Base-by-base conservation (phyloP, 495 filamentous ascomycete species). In the Xylaria grammica region DNA sequence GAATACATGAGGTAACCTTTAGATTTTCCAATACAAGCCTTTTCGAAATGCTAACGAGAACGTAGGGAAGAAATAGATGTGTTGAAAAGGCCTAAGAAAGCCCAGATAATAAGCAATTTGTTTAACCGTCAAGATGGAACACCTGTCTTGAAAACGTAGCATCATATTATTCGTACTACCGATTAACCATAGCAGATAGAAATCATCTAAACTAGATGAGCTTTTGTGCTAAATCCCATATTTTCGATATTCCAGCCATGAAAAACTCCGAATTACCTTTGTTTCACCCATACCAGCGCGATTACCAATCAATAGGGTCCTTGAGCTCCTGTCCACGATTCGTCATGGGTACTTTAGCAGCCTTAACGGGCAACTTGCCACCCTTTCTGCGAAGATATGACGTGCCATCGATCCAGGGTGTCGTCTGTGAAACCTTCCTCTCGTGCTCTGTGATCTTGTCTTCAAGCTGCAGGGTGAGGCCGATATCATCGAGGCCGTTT, bases 401-500 rank as follows among this genome's bases (percentile, higher is more conserved):
- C 56, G 80, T 87, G 24, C 95, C 95, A 74, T 97, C 93, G 72
- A 99, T 78, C 95, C 95, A 99, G 19, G 95, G 94, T 38, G 92
- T 96, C 60, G 91, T 86, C 36, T 82, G 76, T 32, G 88, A 88
- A 67, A 93, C 85, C 79, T 87, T 86, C 68, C 81, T 75, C 84
- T 99, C 95, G 73, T 95, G 97, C 59, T 83, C 81, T 57, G 82
- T 81, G 72, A 99, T 98, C 84, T 96, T 93, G 54, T 90, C 88
- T 68, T 93, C 93, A 77, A 93, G 85, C 78, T 96, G 91, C 77
- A 97, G 90, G 20, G 95, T 98, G 40, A 98, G 79, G 53, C 93
- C 95, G 66, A 99, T 98, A 68, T 99, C 95, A 77, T 99, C 95
- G 9, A 99, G 86, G 1, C 95, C 95, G 74, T 99, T 97, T 65